Evolutionary conservation across 768 basidiomycete genomes (phyloP).

Genomic region (Pisolithus marmoratus): DNA sequence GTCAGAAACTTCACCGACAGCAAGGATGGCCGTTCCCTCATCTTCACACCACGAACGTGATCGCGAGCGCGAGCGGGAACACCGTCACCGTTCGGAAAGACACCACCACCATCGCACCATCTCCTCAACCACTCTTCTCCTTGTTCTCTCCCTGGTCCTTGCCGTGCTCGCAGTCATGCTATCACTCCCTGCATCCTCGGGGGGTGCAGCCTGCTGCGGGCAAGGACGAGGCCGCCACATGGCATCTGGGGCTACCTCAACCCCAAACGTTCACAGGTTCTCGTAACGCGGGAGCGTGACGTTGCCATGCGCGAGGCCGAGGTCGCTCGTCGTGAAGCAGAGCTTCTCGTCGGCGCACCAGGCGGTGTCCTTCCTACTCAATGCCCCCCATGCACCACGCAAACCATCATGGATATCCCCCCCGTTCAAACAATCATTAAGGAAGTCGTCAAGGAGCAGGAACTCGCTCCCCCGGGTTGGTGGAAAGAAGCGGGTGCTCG

Average conservation of each 20-base stretch:
- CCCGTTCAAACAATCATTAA: conserved; percentile 80
- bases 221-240: conserved; percentile 34
- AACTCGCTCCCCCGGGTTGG: conserved; percentile 77
- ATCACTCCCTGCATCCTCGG: conserved; percentile 61
- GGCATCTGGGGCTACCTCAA: conserved; percentile 71
- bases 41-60: conserved; percentile 71
- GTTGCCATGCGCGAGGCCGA: conserved; percentile 83
- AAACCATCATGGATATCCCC: conserved; percentile 51
- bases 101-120: conserved; percentile 82
- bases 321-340: conserved; percentile 85
- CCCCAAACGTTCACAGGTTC: conserved; percentile 76
- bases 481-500: conserved; percentile 60
- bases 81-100: conserved; percentile 55
- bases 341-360: conserved; percentile 75
- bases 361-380: conserved; percentile 67
- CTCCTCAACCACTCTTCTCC: conserved; percentile 82
- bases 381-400: conserved; percentile 54
- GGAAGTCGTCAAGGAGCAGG: conserved; percentile 80
- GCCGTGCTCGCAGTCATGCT: conserved; percentile 91
- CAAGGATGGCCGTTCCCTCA: conserved; percentile 79
- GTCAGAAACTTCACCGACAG: conserved; percentile 38
- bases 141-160: conserved; percentile 79
- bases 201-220: conserved; percentile 24
- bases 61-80: conserved; percentile 39
- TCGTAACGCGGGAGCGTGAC: conserved; percentile 72